Evolutionary conservation across 2,329 filamentous ascomycete species (phyloP).

Genomic region (Blastomyces gilchristii): DNA sequence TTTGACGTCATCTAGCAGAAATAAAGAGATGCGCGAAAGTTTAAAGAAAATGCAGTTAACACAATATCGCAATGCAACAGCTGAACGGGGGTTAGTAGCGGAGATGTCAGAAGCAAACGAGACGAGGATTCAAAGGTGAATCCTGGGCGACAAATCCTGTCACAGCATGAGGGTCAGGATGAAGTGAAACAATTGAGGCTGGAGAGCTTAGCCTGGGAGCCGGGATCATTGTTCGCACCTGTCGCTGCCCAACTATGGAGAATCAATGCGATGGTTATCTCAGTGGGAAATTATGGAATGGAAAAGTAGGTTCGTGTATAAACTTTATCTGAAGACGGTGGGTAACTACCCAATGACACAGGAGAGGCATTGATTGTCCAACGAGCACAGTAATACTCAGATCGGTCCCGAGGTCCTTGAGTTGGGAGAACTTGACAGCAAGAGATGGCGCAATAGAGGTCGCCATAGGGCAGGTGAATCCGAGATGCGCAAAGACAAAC

Average conservation of each 20-base stretch:
- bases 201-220: background rate
- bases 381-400: background rate
- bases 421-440: background rate
- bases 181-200: background rate
- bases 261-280: background rate
- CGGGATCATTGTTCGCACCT: background rate
- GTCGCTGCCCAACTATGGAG: background rate
- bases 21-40: too few species aligned
- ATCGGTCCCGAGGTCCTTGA: background rate
- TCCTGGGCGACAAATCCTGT: background rate
- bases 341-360: background rate
- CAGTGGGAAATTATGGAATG: background rate
- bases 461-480: too few species aligned
- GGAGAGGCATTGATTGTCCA: background rate
- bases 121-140: too few species aligned
- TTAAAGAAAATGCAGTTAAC: background rate
- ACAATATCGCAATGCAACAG: background rate
- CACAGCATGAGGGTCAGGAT: background rate
- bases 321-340: background rate
- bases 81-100: background rate
- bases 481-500: background rate
- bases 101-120: background rate
- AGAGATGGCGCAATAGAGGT: background rate
- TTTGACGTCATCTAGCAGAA: conserved; percentile 1
- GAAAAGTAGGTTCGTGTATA: background rate